These are phyloP conservation scores for Solanum dulcamara DNA, from an alignment of 257 asterid species.

Conservation along the genomic window DNA sequence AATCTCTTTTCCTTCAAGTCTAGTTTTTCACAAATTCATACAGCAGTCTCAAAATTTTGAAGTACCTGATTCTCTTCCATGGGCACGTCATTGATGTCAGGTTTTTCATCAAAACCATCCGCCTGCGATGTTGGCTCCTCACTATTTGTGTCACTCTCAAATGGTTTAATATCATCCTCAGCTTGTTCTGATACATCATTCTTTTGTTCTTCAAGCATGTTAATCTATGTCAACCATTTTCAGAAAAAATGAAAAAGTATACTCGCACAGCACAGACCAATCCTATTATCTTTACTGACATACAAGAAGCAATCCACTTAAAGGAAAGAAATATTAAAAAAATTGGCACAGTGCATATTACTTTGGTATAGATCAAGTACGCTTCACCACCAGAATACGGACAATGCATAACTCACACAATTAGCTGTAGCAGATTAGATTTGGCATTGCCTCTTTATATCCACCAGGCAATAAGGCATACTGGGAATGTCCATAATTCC, in stretches of 20 bases:
- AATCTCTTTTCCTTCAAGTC: not conserved
- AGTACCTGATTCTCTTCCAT: slow-evolving; percentile 58
- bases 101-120: slow-evolving; percentile 61
- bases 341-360: not conserved
- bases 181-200: slow-evolving; percentile 47
- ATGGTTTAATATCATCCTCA: slow-evolving; percentile 56
- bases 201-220: slow-evolving; percentile 75
- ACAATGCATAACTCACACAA: not conserved
- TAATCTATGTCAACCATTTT: slow-evolving; percentile 30
- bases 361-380: not conserved
- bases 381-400: not conserved
- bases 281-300: not conserved
- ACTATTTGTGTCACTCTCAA: slow-evolving; percentile 27
- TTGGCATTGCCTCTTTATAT: not conserved
- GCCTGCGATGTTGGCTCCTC: slow-evolving; percentile 32
- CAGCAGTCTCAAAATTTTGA: not conserved
- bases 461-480: not conserved
- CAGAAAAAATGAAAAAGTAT: not conserved
- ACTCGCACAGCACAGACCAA: not conserved
- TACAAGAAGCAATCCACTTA: not conserved
- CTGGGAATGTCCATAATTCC: not conserved
- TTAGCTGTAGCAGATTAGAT: not conserved
- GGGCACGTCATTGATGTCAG: slow-evolving; percentile 79
- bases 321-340: not conserved
- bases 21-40: not conserved